Evolutionary conservation across 2,329 filamentous ascomycete genomes (phyloP).

Genomic region (Arthrobotrys megalospora): DNA sequence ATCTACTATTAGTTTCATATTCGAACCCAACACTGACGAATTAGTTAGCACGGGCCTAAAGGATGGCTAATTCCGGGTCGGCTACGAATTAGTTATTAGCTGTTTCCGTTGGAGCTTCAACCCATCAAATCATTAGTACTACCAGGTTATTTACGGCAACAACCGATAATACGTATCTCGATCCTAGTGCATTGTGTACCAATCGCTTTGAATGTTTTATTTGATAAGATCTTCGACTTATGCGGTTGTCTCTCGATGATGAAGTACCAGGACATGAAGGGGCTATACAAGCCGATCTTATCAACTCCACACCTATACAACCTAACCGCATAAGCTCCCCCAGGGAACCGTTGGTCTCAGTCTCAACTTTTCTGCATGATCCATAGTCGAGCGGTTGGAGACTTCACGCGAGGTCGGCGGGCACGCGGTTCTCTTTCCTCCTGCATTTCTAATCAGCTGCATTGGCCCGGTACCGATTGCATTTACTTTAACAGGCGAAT

Average conservation of each 20-base stretch:
- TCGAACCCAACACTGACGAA: not conserved
- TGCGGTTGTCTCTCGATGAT: constrained; percentile 34
- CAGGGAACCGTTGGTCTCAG: constrained; percentile 9
- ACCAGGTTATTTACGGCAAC: constrained; percentile 35
- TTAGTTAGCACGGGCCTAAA: constrained; percentile 8
- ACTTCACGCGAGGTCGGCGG: constrained; percentile 1
- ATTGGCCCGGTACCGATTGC: constrained; percentile 1
- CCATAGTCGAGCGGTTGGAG: constrained; percentile 17
- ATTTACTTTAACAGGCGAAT: constrained; percentile 7
- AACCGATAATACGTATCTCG: not conserved
- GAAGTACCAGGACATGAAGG: constrained; percentile 26
- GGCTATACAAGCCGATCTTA: constrained; percentile 33
- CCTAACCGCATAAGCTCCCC: constrained; percentile 20
- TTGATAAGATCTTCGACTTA: constrained; percentile 36
- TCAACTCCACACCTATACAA: constrained; percentile 12
- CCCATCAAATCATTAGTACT: not conserved
- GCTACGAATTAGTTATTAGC: not conserved
- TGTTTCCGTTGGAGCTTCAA: constrained; percentile 7
- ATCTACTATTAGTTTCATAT: not conserved
- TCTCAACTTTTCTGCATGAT: constrained; percentile 17
- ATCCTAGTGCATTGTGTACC: not conserved
- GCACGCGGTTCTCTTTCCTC: constrained; percentile 21
- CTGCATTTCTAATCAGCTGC: constrained; percentile 40
- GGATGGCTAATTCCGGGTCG: constrained; percentile 5
- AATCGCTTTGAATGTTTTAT: constrained; percentile 19